Base-by-base conservation (phyloP, 2,329 filamentous ascomycete genomes). In the Zasmidium citrigriseum region DNA sequence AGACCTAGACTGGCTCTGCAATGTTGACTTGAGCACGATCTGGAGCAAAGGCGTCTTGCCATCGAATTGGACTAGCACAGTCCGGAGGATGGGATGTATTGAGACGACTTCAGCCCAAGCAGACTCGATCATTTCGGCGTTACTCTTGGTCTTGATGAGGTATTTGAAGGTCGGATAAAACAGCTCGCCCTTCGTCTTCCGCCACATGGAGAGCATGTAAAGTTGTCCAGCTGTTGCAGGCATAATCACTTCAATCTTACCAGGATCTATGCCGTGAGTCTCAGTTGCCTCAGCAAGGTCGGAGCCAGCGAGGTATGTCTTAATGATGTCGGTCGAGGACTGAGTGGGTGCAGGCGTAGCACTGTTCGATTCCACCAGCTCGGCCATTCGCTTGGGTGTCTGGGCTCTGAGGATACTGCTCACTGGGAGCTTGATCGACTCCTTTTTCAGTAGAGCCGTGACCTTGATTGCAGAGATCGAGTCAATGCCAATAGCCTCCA, bases 401-500 rank as follows among this genome's bases (percentile, higher is more conserved):
- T 82, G 79, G 1, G 87, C 85, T 59, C 78, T 84, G 2, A 96
- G 76, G 67, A 96, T 84, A 41, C 90, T 84, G 45, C 89, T 87
- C 2, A 93, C 89, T 29, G 82, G 81, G 1, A 96, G 72, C 12
- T 76, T 73, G 7, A 96, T 74, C 0, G 80, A 83, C 45, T 80
- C 75, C 64, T 84, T 89, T 45, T 85, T 86, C 3, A 97, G 77
- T 7, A 92, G 78, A 0, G 88, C 83, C 9, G 87, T 86, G 2
- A 92, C 86, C 68, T 95, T 96, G 76, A 97, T 95, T 1, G 91
- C 89, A 63, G 88, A 93, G 72, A 97, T 96, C 0, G 93, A 97
- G 71, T 97, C 93, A 1, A 97, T 83, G 0, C 93, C 93, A 1
- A 97, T 81, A 62, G 95, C 87, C 72, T 95, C 96, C 12, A 96